These are phyloP conservation scores for Cladophialophora psammophila DNA, from an alignment of 2,329 filamentous ascomycete species.

Conservation along the genomic window DNA sequence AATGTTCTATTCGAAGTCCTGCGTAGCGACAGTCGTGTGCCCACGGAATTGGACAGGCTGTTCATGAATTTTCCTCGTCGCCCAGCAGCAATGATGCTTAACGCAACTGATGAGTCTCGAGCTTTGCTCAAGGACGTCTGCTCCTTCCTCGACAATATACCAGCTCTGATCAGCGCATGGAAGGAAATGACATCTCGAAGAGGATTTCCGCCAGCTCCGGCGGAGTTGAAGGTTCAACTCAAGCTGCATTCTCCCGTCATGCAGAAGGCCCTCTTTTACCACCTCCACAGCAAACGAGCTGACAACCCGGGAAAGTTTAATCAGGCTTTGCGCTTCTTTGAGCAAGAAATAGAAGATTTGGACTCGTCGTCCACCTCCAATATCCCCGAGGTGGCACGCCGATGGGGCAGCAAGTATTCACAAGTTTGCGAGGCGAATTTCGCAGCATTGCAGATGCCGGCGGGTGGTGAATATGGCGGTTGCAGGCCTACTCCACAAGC, in stretches of 20 bases:
- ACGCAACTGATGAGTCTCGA: neutral
- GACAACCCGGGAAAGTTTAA: slow-evolving; percentile 2
- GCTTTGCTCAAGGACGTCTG: slow-evolving; percentile 10
- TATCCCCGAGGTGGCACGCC: too few species aligned
- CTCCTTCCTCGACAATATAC: slow-evolving; percentile 14
- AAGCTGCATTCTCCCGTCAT: slow-evolving; percentile 26
- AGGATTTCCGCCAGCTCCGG: slow-evolving; percentile 21
- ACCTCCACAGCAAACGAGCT: neutral
- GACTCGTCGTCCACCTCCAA: too few species aligned
- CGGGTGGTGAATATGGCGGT: too few species aligned
- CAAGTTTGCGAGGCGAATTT: too few species aligned
- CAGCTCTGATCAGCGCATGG: slow-evolving; percentile 1
- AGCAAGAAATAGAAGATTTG: neutral
- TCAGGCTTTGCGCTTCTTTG: slow-evolving; percentile 12
- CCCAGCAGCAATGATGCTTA: neutral
- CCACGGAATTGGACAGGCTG: neutral
- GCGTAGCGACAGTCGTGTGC: slow-evolving; percentile 7
- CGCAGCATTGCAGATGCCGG: too few species aligned
- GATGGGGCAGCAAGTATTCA: too few species aligned
- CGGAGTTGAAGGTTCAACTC: slow-evolving; percentile 16
- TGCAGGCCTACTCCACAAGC: too few species aligned
- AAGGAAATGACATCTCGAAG: neutral
- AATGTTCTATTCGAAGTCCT: slow-evolving; percentile 8
- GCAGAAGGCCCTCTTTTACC: slow-evolving; percentile 21
- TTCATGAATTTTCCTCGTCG: slow-evolving; percentile 14